Percentiles rank a stretch among this genome's conserved stretches.
phyloP scores from a whole-genome alignment of 768 basidiomycete species.

The Ramaria sp. region DNA sequence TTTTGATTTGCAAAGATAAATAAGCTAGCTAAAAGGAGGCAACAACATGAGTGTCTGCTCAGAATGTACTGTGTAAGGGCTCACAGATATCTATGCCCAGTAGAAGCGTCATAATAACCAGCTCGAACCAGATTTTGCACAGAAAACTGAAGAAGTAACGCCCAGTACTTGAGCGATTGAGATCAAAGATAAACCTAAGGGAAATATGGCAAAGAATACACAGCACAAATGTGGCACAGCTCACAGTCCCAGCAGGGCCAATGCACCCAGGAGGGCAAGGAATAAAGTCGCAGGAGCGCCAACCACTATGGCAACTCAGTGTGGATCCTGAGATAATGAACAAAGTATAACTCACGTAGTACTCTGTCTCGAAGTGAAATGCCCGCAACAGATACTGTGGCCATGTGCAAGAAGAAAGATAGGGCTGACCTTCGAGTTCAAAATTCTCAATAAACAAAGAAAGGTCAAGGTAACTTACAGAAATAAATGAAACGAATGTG shows the following conservation, averaged over 20 bases:
- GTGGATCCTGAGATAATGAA: not conserved
- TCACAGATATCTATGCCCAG: not conserved
- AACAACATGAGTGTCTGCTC: not conserved
- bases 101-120: not conserved
- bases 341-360: not conserved
- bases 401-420: not conserved
- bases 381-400: not conserved
- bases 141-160: not conserved
- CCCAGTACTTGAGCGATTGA: not conserved
- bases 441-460: not conserved
- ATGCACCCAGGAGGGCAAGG: not conserved
- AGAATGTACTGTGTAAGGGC: not conserved
- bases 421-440: not conserved
- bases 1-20: not conserved
- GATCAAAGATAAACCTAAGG: not conserved
- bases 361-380: not conserved
- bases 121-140: conserved; percentile 6
- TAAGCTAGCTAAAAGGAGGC: not conserved
- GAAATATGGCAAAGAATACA: not conserved
- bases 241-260: not conserved
- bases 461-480: not conserved
- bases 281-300: not conserved
- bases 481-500: not conserved
- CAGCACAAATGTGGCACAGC: not conserved
- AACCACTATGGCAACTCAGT: not conserved